These are phyloP conservation scores for Phytophthora pluvialis DNA, from an alignment of 352 stramenopile genomes.

Conservation along the genomic window DNA sequence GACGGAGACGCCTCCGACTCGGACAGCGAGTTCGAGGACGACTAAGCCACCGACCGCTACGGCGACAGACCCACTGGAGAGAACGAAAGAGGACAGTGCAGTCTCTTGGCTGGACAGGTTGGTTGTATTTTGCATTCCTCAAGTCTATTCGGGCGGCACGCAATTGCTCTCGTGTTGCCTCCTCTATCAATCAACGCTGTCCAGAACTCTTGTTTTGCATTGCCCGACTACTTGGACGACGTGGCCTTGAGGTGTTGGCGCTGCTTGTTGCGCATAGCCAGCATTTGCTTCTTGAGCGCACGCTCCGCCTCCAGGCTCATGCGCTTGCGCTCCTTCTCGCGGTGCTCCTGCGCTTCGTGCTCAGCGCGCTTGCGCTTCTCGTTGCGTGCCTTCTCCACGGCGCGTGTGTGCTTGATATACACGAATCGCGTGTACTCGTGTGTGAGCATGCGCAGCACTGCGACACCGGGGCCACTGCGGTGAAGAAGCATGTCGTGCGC, in stretches of 20 bases:
- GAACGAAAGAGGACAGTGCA: background rate
- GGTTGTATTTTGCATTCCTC: constrained; percentile 23
- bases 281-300: constrained; percentile 82
- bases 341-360: constrained; percentile 60
- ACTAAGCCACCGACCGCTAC: constrained; percentile 28
- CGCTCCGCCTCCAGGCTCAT: constrained; percentile 70
- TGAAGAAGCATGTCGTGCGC: constrained; percentile 63
- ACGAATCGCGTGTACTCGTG: constrained; percentile 88
- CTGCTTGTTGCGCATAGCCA: constrained; percentile 81
- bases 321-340: constrained; percentile 71
- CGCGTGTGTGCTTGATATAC: constrained; percentile 84
- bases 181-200: constrained; percentile 27
- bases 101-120: constrained; percentile 5
- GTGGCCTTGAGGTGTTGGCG: constrained; percentile 50
- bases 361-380: constrained; percentile 79
- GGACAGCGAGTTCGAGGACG: constrained; percentile 87
- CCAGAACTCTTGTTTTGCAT: constrained; percentile 17
- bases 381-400: constrained; percentile 68
- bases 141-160: constrained; percentile 12
- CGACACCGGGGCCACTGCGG: constrained; percentile 66
- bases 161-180: constrained; percentile 11
- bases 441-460: constrained; percentile 70
- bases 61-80: too few relatives aligned
- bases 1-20: constrained; percentile 75
- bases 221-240: constrained; percentile 29